A percentile compares a stretch with the other conserved stretches of the same genome.
Evolutionary conservation across 2,329 filamentous ascomycete genomes (phyloP).

Genomic region (Trichothecium sympodiale): DNA sequence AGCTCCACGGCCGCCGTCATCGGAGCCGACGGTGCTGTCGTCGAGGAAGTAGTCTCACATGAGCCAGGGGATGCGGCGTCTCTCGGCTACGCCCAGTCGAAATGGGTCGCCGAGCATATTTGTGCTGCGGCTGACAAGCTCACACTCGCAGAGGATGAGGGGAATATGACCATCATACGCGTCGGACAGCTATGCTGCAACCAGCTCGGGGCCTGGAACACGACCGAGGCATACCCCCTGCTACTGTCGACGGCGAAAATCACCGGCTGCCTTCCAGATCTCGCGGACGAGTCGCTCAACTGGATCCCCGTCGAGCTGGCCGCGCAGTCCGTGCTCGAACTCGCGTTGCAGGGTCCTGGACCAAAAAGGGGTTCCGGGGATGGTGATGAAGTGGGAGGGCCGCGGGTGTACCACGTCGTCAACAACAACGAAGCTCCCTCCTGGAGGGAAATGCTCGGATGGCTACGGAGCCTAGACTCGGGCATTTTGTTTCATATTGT

Average conservation of each 20-base stretch:
- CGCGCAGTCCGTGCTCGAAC: slow-evolving; percentile 26
- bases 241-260: slow-evolving; percentile 34
- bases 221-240: slow-evolving; percentile 38
- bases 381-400: neutral
- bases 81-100: slow-evolving; percentile 32
- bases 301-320: slow-evolving; percentile 37
- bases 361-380: neutral
- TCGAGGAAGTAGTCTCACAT: slow-evolving; percentile 18
- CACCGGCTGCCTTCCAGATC: slow-evolving; percentile 19
- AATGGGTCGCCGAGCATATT: slow-evolving; percentile 27
- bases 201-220: slow-evolving; percentile 36
- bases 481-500: slow-evolving; percentile 4
- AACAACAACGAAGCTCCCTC: slow-evolving; percentile 10
- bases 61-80: slow-evolving; percentile 15
- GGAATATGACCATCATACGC: slow-evolving; percentile 22
- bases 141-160: neutral
- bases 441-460: slow-evolving; percentile 12
- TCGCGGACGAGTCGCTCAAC: slow-evolving; percentile 23
- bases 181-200: slow-evolving; percentile 42
- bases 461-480: slow-evolving; percentile 6
- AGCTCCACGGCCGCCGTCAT: slow-evolving; percentile 36
- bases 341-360: slow-evolving; percentile 8
- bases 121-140: slow-evolving; percentile 20
- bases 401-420: slow-evolving; percentile 11
- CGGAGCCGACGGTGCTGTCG: slow-evolving; percentile 15